Conservation (phyloP, 2,329 filamentous ascomycete genomes). For the Hymenoscyphus linearis region DNA sequence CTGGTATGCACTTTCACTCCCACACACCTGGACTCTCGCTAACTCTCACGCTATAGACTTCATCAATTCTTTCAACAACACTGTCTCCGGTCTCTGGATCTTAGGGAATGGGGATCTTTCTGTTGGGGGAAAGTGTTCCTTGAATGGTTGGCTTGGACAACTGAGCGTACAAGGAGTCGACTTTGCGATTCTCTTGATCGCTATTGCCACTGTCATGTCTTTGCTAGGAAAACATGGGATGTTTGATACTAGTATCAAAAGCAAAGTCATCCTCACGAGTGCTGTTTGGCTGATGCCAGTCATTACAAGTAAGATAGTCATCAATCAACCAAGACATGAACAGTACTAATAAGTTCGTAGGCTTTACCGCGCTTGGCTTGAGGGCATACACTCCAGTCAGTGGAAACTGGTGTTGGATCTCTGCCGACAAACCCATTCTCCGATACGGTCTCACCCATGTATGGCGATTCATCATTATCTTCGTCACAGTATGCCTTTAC, state of each 20-base stretch:
- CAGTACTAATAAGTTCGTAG: neutral
- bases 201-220: conserved; percentile 1
- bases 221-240: neutral
- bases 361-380: neutral
- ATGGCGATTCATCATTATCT: conserved; percentile 35
- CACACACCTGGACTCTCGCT: neutral
- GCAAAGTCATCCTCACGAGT: neutral
- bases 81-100: conserved; percentile 2
- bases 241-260: conserved; percentile 2
- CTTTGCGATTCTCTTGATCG: conserved; percentile 6
- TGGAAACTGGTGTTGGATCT: conserved; percentile 40
- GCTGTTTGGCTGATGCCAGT: conserved; percentile 2
- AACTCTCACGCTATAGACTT: neutral
- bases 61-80: conserved; percentile 6
- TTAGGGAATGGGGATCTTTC: conserved; percentile 1
- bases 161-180: conserved; percentile 5
- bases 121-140: neutral
- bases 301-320: neutral
- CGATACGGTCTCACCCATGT: conserved; percentile 36
- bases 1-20: neutral
- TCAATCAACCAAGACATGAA: too few relatives aligned
- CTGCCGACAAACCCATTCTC: conserved; percentile 27
- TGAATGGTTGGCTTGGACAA: conserved; percentile 7
- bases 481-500: conserved; percentile 32
- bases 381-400: conserved; percentile 30